Evolutionary conservation across 805 yeast genomes (phyloP).

Genomic region (Suhomyces pyralidae): DNA sequence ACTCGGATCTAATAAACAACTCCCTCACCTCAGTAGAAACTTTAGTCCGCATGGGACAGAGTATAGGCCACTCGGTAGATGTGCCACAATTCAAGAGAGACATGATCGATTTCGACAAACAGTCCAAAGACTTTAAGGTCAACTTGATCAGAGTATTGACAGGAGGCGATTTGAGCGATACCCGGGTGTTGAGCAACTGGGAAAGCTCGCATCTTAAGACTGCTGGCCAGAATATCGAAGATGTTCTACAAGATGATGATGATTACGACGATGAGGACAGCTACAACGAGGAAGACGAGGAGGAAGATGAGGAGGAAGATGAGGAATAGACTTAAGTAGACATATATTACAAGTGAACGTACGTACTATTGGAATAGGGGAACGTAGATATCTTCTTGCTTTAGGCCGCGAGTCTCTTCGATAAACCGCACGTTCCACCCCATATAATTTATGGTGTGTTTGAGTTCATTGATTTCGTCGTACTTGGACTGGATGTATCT

Average conservation of each 20-base stretch:
- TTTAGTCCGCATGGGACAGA: constrained; percentile 84
- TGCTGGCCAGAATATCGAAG: constrained; percentile 19
- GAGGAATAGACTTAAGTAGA: neutral
- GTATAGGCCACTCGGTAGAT: constrained; percentile 71
- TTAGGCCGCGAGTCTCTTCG: constrained; percentile 29
- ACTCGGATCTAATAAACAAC: constrained; percentile 68
- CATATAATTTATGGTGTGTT: constrained; percentile 28
- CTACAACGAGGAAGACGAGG: constrained; percentile 16
- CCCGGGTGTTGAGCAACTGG: constrained; percentile 36
- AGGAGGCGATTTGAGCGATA: constrained; percentile 46
- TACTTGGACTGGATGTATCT: constrained; percentile 18
- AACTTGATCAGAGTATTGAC: constrained; percentile 57
- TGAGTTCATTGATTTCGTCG: constrained; percentile 29
- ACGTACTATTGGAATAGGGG: constrained; percentile 14
- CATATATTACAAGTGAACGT: neutral
- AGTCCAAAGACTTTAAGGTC: constrained; percentile 44
- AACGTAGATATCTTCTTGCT: constrained; percentile 25
- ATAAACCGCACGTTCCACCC: constrained; percentile 35
- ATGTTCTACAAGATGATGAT: constrained; percentile 12
- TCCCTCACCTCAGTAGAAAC: constrained; percentile 75
- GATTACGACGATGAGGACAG: constrained; percentile 6
- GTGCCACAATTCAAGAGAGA: constrained; percentile 49
- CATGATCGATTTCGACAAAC: constrained; percentile 43
- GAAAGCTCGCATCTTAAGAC: constrained; percentile 30
- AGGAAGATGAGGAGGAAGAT: constrained; percentile 10